A percentile compares a stretch with the other conserved stretches of the same genome.
phyloP scores from a whole-genome alignment of 2,329 filamentous ascomycete genomes.

The Alternaria conjuncta region DNA sequence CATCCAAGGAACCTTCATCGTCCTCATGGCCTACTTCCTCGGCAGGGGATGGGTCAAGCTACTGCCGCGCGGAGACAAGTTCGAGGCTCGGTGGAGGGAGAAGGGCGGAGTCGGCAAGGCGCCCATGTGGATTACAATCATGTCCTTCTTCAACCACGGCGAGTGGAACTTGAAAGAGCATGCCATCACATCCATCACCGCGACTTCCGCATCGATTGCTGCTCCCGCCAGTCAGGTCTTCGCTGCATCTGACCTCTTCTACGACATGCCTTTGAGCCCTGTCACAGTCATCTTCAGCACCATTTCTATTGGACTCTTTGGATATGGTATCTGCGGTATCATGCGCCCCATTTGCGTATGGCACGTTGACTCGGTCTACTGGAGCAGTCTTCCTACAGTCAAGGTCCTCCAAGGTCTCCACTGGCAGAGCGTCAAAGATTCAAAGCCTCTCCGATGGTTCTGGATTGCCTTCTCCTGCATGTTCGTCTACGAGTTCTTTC shows the following conservation, averaged over 20 bases:
- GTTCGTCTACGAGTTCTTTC: conserved; percentile 23
- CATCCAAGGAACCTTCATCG: conserved; percentile 24
- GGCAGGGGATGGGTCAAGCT: conserved; percentile 19
- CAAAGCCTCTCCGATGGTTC: conserved; percentile 22
- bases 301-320: conserved; percentile 22
- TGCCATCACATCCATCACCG: conserved; percentile 20
- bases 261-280: conserved; percentile 13
- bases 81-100: conserved; percentile 21
- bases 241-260: conserved; percentile 21
- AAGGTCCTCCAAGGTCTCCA: conserved; percentile 24
- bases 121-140: conserved; percentile 14
- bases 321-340: conserved; percentile 21
- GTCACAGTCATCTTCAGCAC: conserved; percentile 22
- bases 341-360: conserved; percentile 22
- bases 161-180: conserved; percentile 22
- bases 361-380: conserved; percentile 25
- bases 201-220: conserved; percentile 22
- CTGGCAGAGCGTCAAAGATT: conserved; percentile 21
- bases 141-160: conserved; percentile 23
- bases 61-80: conserved; percentile 20
- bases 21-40: conserved; percentile 21
- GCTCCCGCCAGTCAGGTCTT: conserved; percentile 22
- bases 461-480: conserved; percentile 24
- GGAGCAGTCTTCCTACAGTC: conserved; percentile 23
- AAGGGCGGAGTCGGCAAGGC: conserved; percentile 13